phyloP scores from a whole-genome alignment of 2,329 filamentous ascomycete species.

The Zymoseptoria brevis region DNA sequence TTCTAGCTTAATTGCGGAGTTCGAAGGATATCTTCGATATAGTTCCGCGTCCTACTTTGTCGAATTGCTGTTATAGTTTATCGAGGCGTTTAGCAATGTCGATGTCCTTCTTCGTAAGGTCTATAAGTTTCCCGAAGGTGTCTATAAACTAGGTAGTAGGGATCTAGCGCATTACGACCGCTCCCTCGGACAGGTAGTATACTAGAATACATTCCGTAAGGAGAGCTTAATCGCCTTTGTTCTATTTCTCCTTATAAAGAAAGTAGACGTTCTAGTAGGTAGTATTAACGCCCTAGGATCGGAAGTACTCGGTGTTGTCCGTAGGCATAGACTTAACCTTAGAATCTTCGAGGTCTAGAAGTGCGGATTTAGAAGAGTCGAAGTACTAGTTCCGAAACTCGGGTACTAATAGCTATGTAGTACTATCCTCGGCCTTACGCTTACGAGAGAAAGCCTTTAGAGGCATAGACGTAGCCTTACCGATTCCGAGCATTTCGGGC shows the following conservation, averaged over 20 bases:
- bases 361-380: not conserved
- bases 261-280: not conserved
- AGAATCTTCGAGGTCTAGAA: not conserved
- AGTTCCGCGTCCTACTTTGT: not conserved
- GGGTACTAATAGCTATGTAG: not conserved
- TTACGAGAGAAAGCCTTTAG: not conserved
- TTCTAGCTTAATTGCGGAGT: too few relatives aligned
- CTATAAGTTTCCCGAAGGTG: not conserved
- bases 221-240: too few relatives aligned
- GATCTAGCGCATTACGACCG: not conserved
- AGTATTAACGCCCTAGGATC: not conserved
- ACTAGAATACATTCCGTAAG: not conserved
- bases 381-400: not conserved
- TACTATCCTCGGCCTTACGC: not conserved
- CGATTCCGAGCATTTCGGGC: not conserved
- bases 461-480: not conserved
- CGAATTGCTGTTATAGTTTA: not conserved
- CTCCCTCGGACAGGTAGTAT: not conserved
- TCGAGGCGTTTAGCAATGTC: not conserved
- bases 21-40: not conserved
- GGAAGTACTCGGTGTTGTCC: not conserved
- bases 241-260: not conserved
- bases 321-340: not conserved
- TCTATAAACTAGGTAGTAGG: not conserved
- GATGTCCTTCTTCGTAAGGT: not conserved